Conservation (phyloP, 129 eudicot genomes). For the Pulicaria dysenterica region DNA sequence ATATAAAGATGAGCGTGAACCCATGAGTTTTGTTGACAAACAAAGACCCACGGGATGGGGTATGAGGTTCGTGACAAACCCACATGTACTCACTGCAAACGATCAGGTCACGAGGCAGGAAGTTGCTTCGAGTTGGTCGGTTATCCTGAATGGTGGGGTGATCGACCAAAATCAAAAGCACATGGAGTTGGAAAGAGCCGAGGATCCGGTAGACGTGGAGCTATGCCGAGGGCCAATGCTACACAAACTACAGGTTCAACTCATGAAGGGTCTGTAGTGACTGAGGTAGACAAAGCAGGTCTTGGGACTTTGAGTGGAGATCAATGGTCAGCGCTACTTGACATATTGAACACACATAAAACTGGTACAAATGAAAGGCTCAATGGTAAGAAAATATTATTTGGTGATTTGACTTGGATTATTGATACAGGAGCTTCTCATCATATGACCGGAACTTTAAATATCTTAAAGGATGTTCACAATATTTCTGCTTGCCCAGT, state of each 20-base stretch:
- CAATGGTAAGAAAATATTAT: constrained; percentile 7
- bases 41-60: background rate
- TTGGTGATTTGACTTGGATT: background rate
- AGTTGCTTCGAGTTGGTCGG: background rate
- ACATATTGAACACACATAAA: background rate
- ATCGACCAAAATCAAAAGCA: background rate
- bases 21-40: background rate
- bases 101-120: background rate
- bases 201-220: background rate
- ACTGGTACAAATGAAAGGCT: background rate
- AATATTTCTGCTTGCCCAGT: background rate
- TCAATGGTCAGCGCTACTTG: background rate
- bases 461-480: background rate
- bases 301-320: no score
- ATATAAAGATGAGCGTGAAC: background rate
- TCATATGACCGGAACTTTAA: background rate
- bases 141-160: no score
- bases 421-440: no score
- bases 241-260: background rate
- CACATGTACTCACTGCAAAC: background rate
- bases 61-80: background rate
- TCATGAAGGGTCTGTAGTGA: no score
- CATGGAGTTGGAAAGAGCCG: background rate
- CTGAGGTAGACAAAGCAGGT: background rate
- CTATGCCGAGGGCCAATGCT: background rate